phyloP scores from a whole-genome alignment of 176 grass and related monocot species.

The Olyra latifolia region DNA sequence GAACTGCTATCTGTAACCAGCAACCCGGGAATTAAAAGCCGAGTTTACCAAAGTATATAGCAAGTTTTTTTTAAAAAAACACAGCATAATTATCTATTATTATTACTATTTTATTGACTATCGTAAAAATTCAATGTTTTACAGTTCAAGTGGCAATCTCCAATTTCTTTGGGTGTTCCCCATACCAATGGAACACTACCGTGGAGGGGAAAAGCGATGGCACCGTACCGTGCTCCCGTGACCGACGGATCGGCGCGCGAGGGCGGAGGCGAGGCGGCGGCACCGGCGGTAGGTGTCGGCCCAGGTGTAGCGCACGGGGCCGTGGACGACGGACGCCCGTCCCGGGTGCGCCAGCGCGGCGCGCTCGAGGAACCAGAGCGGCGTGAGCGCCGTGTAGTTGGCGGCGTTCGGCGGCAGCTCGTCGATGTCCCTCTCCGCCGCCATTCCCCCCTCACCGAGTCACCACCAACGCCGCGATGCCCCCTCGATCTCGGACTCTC shows the following conservation, averaged over 20 bases:
- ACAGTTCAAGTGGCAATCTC: neutral
- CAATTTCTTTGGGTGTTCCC: neutral
- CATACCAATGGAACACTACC: neutral
- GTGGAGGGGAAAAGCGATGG: neutral
- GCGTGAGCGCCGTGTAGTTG: slow-evolving; percentile 88
- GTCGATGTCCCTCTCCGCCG: slow-evolving; percentile 85
- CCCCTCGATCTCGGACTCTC: neutral
- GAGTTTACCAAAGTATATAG: neutral
- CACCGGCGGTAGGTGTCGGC: slow-evolving; percentile 83
- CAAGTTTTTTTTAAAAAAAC: neutral
- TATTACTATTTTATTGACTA: neutral
- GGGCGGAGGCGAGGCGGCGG: slow-evolving; percentile 87
- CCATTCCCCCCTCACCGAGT: slow-evolving; percentile 22
- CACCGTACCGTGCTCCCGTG: slow-evolving; percentile 62
- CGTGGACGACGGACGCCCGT: slow-evolving; percentile 69
- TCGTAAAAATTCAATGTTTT: neutral
- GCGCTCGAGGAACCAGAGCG: slow-evolving; percentile 95
- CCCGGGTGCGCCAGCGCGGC: slow-evolving; percentile 76
- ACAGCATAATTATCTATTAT: neutral
- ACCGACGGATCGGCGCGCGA: slow-evolving; percentile 56
- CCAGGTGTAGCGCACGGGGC: slow-evolving; percentile 75
- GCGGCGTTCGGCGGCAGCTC: slow-evolving; percentile 79
- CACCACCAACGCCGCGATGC: slow-evolving; percentile 1
- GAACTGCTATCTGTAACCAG: neutral
- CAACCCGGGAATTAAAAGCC: neutral